Conservation (phyloP, 2,329 filamentous ascomycete genomes). For the Penicillium vulpinum region DNA sequence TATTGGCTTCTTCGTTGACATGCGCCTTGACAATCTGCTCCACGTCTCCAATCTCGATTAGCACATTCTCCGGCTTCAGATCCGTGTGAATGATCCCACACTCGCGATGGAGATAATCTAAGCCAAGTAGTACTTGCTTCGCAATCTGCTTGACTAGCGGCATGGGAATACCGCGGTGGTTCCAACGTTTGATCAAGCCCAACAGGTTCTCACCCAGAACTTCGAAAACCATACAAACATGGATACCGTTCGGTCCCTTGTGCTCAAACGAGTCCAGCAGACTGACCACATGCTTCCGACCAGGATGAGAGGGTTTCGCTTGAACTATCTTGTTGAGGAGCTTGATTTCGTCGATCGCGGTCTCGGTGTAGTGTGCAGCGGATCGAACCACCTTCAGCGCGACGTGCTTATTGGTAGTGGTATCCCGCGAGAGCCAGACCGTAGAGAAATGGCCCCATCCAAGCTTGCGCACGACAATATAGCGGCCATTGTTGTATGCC, state of each 20-base stretch:
- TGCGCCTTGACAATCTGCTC: constrained; percentile 98
- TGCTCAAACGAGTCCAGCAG: constrained; percentile 96
- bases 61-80: constrained; percentile 94
- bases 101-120: constrained; percentile 95
- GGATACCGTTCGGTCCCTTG: constrained; percentile 91
- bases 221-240: constrained; percentile 99
- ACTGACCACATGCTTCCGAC: constrained; percentile 92
- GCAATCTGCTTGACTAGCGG: constrained; percentile 97
- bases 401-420: constrained; percentile 86
- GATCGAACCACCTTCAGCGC: constrained; percentile 97
- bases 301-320: constrained; percentile 91
- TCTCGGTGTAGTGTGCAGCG: constrained; percentile 97
- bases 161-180: constrained; percentile 95
- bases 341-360: constrained; percentile 98
- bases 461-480: constrained; percentile 92
- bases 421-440: constrained; percentile 82
- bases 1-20: constrained; percentile 69
- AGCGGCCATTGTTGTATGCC: constrained; percentile 96
- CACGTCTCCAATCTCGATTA: constrained; percentile 98
- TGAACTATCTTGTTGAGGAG: constrained; percentile 94
- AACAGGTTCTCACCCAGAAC: constrained; percentile 93
- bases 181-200: constrained; percentile 97
- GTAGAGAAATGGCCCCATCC: constrained; percentile 99
- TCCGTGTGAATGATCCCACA: constrained; percentile 99
- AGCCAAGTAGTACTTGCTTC: constrained; percentile 90